Evolutionary conservation across 805 yeast genomes (phyloP).

Genomic region (Kodamaea laetipori): DNA sequence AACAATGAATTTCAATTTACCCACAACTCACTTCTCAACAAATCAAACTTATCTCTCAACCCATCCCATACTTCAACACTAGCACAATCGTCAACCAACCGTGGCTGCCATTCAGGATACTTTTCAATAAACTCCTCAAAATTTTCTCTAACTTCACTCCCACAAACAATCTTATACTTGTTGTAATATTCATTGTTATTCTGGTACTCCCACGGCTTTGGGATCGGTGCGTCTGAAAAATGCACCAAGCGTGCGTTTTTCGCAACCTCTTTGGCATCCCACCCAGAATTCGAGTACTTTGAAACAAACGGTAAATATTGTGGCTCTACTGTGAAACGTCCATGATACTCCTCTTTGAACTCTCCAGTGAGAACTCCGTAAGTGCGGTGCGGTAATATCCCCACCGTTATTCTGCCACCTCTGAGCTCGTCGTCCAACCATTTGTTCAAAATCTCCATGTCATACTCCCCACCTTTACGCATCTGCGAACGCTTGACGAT

Average conservation of each 20-base stretch:
- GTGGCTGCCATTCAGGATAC: constrained; percentile 29
- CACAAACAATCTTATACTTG: constrained; percentile 29
- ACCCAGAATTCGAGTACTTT: constrained; percentile 23
- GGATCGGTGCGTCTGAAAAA: constrained; percentile 66
- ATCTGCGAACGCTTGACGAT: constrained; percentile 22
- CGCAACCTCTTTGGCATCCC: constrained; percentile 34
- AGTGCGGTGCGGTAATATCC: constrained; percentile 51
- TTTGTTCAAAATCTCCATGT: constrained; percentile 55
- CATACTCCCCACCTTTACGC: constrained; percentile 43
- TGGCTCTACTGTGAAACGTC: constrained; percentile 45
- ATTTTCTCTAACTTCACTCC: constrained; percentile 18
- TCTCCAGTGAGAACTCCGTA: constrained; percentile 58
- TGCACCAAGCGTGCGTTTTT: constrained; percentile 51
- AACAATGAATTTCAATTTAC: not conserved
- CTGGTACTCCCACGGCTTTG: constrained; percentile 60
- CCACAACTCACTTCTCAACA: constrained; percentile 1
- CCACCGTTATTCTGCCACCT: constrained; percentile 24
- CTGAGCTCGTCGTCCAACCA: constrained; percentile 51
- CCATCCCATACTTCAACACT: constrained; percentile 32
- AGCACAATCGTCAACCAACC: constrained; percentile 30
- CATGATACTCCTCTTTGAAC: constrained; percentile 40
- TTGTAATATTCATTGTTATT: constrained; percentile 26
- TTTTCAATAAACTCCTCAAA: constrained; percentile 15
- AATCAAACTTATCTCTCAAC: constrained; percentile 26
- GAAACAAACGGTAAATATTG: constrained; percentile 37